phyloP scores from a whole-genome alignment of 2,329 filamentous ascomycete genomes.

The Neobulgaria alba region DNA sequence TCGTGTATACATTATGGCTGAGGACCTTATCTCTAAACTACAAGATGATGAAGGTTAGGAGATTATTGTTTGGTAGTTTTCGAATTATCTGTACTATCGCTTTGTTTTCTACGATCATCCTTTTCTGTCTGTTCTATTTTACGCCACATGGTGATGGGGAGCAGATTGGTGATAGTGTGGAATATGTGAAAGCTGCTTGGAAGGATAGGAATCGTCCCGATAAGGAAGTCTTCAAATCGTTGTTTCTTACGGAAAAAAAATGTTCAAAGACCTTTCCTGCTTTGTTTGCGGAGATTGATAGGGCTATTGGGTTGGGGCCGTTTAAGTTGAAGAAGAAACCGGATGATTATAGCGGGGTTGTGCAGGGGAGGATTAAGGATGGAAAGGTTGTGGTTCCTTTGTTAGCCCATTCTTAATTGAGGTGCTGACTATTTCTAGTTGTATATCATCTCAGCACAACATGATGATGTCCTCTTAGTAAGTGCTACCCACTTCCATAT shows the following conservation, averaged over 20 bases:
- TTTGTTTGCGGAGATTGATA: slow-evolving; percentile 38
- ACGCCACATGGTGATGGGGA: too few species aligned
- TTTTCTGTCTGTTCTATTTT: too few species aligned
- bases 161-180: too few species aligned
- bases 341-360: slow-evolving; percentile 32
- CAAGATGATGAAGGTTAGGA: not conserved
- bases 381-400: slow-evolving; percentile 34
- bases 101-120: not conserved
- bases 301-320: slow-evolving; percentile 35
- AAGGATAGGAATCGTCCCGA: too few species aligned
- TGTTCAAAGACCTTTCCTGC: slow-evolving; percentile 39
- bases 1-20: not conserved
- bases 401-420: too few species aligned
- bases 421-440: too few species aligned
- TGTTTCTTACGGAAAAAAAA: slow-evolving; percentile 33
- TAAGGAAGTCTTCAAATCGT: slow-evolving; percentile 5
- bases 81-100: not conserved
- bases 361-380: slow-evolving; percentile 36
- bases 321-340: slow-evolving; percentile 33
- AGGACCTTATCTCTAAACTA: not conserved
- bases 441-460: slow-evolving; percentile 36
- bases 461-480: slow-evolving; percentile 15
- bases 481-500: too few species aligned
- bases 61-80: not conserved
- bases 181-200: too few species aligned